Evolutionary conservation across 1,284 basidiomycete genomes (phyloP).

Genomic region (Trichosporon faecale): DNA sequence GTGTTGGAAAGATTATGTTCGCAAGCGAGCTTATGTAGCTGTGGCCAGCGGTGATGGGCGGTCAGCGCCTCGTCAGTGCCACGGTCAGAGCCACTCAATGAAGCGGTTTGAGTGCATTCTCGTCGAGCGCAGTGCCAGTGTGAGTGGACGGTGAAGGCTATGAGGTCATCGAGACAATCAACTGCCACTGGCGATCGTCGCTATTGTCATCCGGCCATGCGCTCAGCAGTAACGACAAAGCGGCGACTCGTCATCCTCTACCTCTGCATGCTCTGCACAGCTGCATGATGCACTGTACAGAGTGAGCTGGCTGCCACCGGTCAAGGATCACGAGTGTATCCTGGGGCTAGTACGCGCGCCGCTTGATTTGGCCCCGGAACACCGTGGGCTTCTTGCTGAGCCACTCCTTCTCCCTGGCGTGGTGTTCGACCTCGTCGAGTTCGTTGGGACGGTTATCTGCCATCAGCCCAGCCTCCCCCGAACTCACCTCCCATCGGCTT

Average conservation of each 20-base stretch:
- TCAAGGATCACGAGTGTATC: too few relatives aligned
- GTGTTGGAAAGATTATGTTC: too few relatives aligned
- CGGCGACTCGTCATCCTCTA: not conserved
- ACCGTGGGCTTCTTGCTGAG: not conserved
- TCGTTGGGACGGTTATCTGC: not conserved
- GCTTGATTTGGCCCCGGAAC: not conserved
- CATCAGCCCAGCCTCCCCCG: not conserved
- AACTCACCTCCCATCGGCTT: not conserved
- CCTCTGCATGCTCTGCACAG: too few relatives aligned
- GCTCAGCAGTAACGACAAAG: not conserved
- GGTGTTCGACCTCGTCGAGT: not conserved
- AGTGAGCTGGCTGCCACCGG: too few relatives aligned
- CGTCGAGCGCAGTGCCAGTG: not conserved
- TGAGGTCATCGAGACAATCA: not conserved
- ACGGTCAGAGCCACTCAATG: too few relatives aligned
- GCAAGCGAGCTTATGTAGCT: too few relatives aligned
- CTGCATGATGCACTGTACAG: too few relatives aligned
- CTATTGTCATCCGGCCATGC: not conserved
- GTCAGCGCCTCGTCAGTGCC: too few relatives aligned
- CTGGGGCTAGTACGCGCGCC: not conserved
- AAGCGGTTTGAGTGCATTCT: too few relatives aligned
- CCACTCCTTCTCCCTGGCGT: not conserved
- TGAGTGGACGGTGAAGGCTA: not conserved
- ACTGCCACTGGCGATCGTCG: not conserved
- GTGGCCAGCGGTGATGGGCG: too few relatives aligned